Base-by-base conservation (phyloP, 2,329 filamentous ascomycete species). In the Arthrocladium fulminans region DNA sequence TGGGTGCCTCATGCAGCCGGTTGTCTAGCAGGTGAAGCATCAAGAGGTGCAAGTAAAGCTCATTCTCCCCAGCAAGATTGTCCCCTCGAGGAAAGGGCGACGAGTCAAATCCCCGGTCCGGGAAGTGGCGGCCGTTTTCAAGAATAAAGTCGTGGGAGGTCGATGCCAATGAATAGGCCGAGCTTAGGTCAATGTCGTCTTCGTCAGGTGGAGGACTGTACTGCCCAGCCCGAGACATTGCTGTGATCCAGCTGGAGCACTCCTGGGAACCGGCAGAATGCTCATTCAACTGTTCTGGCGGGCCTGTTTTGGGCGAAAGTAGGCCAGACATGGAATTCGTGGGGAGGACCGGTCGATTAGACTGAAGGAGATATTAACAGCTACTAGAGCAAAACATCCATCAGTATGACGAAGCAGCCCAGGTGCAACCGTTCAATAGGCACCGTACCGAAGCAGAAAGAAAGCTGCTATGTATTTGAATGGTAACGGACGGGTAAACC, bases 101-200 rank as follows among this genome's bases (percentile, higher is more conserved):
- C n/a, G 52, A 53, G 19, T 22, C 38, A 20, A 51, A 50, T 57
- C 58, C 60, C 47, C 60, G 63, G 35, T 61, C 58, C 50, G 61
- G 62, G 49, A 66, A 67, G 46, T 60, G 59, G 41, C 64, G 59
- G 12, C 62, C 60, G 53, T 66, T 61, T 49, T 66, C 64, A 15
- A 62, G 56, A 20, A 57, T 51, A 45, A 62, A 63, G 25, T 60
- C 57, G 32, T 57, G 51, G 1, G 57, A 40, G 2, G 60, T 59
- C 3, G 60, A 61, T 3, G 59, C 60, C 13, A 64, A 50, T 7
- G 61, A 58, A 27, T 49, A 57, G 3, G 50, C 49, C 2, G 56
- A 57, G 17, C 49, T 49, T 8, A 34, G n/a, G 32, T 52, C 53
- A 12, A 45, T 41, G 1, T 55, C 52, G 4, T 45, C 45, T 19